phyloP scores from a whole-genome alignment of 2,329 filamentous ascomycete species.

The Xylariaceae sp. region DNA sequence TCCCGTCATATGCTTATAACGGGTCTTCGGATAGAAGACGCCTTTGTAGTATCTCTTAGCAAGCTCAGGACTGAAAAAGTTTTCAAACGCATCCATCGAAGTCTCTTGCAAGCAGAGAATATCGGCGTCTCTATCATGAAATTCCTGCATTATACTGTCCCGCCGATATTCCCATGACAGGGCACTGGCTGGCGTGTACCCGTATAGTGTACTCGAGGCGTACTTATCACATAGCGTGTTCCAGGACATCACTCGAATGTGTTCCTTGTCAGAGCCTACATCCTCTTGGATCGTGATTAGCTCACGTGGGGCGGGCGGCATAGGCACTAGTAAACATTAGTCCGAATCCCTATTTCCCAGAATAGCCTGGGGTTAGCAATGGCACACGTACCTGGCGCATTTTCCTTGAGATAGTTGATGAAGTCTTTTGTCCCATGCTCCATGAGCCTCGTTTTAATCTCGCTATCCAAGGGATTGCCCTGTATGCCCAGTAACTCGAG shows the following conservation, averaged over 20 bases:
- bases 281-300: conserved; percentile 73
- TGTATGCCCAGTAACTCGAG: conserved; percentile 87
- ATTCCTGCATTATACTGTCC: conserved; percentile 75
- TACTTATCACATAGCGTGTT: conserved; percentile 95
- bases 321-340: conserved; percentile 53
- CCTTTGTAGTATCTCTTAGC: conserved; percentile 88
- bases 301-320: conserved; percentile 69
- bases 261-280: conserved; percentile 54
- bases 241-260: conserved; percentile 83
- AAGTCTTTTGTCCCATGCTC: conserved; percentile 83
- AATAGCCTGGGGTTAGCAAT: neutral
- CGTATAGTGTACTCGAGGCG: conserved; percentile 77
- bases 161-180: conserved; percentile 84
- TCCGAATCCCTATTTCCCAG: neutral
- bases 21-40: conserved; percentile 83
- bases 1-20: conserved; percentile 86
- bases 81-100: conserved; percentile 84
- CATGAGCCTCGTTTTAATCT: conserved; percentile 74
- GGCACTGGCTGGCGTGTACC: conserved; percentile 78
- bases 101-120: conserved; percentile 93
- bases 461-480: conserved; percentile 76
- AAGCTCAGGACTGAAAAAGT: conserved; percentile 82
- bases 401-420: conserved; percentile 76
- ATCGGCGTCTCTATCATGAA: conserved; percentile 74
- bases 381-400: conserved; percentile 66